phyloP scores from a whole-genome alignment of 441 rosid species.

The Populus hybrid region DNA sequence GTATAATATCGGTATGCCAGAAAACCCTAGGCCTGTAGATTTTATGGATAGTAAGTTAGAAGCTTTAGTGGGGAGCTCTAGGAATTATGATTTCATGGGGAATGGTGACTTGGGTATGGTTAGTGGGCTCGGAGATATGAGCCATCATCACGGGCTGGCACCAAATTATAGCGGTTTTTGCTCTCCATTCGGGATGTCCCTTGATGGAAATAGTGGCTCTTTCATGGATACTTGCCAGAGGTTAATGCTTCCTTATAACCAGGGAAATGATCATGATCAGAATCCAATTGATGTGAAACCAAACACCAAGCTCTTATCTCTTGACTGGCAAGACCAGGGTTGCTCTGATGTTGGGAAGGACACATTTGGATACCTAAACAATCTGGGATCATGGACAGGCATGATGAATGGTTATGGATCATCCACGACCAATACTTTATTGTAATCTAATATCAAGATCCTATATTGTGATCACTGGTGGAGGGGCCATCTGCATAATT shows the following conservation, averaged over 20 bases:
- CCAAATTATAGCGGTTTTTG: conserved; percentile 34
- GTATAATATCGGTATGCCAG: conserved; percentile 43
- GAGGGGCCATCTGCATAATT: neutral
- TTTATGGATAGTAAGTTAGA: conserved; percentile 72
- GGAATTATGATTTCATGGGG: conserved; percentile 69
- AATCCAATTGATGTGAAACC: conserved; percentile 68
- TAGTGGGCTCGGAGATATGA: conserved; percentile 43
- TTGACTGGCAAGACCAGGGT: conserved; percentile 81
- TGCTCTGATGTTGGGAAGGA: conserved; percentile 55
- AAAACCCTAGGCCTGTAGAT: conserved; percentile 59
- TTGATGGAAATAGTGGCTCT: conserved; percentile 41
- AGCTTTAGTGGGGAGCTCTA: conserved; percentile 45
- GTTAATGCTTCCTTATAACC: conserved; percentile 58
- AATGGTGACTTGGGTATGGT: conserved; percentile 46
- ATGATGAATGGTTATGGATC: conserved; percentile 69
- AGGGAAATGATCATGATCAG: conserved; percentile 34
- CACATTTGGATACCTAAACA: conserved; percentile 48
- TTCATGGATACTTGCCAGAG: conserved; percentile 60
- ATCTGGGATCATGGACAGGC: conserved; percentile 72
- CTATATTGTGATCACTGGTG: neutral
- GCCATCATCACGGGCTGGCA: conserved; percentile 29
- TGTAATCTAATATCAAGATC: conserved; percentile 25
- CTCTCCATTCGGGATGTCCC: conserved; percentile 41
- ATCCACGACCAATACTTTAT: conserved; percentile 59
- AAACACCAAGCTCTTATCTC: conserved; percentile 61